Evolutionary conservation across 129 eudicot species (phyloP).

Genomic region (Tagetes erecta): DNA sequence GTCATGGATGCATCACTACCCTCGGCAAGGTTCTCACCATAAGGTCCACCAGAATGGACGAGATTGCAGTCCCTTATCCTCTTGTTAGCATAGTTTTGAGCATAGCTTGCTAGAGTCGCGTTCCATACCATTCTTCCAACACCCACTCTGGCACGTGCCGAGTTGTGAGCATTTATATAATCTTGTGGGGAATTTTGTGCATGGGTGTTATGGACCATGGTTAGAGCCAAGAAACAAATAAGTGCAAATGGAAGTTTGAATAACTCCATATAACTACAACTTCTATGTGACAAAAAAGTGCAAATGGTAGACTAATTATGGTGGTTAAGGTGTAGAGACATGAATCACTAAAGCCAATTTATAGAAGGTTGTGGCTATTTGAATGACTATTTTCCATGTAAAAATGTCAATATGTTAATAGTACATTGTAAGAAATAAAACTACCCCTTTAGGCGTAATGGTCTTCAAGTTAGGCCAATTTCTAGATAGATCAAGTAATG

Average conservation of each 20-base stretch:
- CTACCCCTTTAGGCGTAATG: too few relatives aligned
- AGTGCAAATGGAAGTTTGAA: background rate
- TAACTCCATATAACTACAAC: background rate
- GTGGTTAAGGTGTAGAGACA: background rate
- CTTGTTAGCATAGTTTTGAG: conserved; percentile 6
- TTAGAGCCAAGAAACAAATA: background rate
- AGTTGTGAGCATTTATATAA: background rate
- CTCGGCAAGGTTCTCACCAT: conserved; percentile 4
- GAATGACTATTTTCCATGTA: background rate
- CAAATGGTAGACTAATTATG: background rate
- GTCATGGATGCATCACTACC: conserved; percentile 28
- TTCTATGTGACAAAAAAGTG: too few relatives aligned
- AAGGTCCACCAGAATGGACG: background rate
- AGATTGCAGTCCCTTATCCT: background rate
- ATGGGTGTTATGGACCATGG: background rate
- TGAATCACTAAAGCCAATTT: background rate
- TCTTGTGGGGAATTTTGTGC: conserved; percentile 5
- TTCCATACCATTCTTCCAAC: background rate
- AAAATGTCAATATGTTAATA: too few relatives aligned
- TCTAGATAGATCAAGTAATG: too few relatives aligned
- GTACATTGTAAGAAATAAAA: too few relatives aligned
- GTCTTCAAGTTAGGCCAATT: too few relatives aligned
- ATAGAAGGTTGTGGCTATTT: background rate
- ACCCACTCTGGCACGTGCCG: background rate
- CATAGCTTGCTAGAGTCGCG: background rate